Percentiles rank a stretch among this genome's conserved stretches.
Conservation (phyloP, 495 filamentous ascomycete genomes). For the Bryoglossum gracile region DNA sequence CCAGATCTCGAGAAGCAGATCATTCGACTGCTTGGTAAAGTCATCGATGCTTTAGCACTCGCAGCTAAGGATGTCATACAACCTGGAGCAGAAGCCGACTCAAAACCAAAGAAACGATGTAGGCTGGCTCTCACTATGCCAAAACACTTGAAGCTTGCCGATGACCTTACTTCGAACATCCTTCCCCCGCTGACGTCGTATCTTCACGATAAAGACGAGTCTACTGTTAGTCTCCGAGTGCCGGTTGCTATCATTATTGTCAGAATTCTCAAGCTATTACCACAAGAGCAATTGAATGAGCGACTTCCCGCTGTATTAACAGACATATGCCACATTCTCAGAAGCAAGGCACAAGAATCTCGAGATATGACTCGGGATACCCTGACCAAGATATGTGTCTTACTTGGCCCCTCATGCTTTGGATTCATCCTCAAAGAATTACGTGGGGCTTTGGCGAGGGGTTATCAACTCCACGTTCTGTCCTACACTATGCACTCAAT, state of each 20-base stretch:
- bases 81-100: constrained; percentile 24
- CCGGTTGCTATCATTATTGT: constrained; percentile 80
- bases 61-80: constrained; percentile 31
- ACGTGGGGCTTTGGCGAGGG: constrained; percentile 66
- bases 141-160: constrained; percentile 57
- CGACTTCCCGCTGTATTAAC: constrained; percentile 76
- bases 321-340: constrained; percentile 86
- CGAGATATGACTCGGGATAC: constrained; percentile 87
- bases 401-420: constrained; percentile 76
- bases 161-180: constrained; percentile 66
- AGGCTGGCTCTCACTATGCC: constrained; percentile 60
- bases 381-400: constrained; percentile 66
- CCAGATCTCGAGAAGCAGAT: constrained; percentile 79
- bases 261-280: constrained; percentile 76
- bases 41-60: constrained; percentile 64
- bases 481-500: constrained; percentile 95
- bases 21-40: constrained; percentile 69
- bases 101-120: constrained; percentile 27
- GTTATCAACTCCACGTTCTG: constrained; percentile 91
- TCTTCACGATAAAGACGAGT: constrained; percentile 89
- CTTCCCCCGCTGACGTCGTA: constrained; percentile 70
- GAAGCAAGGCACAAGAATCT: constrained; percentile 80
- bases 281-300: constrained; percentile 58
- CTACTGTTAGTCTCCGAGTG: constrained; percentile 82
- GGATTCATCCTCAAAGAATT: constrained; percentile 92